Conservation (phyloP, 441 rosid species). For the Bruguiera hainesii region DNA sequence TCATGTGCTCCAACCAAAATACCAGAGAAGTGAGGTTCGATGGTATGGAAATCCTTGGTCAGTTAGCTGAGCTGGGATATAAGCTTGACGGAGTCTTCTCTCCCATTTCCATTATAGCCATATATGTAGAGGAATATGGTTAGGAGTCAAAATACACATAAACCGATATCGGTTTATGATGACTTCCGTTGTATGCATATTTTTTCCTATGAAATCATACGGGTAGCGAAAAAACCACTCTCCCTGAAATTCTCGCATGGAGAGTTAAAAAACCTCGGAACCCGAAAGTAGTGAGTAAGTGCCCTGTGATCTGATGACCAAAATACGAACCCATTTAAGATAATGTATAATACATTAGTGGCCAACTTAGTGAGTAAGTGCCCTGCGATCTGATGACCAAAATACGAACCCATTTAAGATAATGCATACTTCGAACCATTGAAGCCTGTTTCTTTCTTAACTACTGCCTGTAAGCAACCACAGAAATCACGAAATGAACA, state of each 20-base stretch:
- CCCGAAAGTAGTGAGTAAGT: neutral
- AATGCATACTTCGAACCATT: neutral
- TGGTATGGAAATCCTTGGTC: too few relatives aligned
- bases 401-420: neutral
- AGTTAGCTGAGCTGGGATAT: too few relatives aligned
- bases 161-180: neutral
- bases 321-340: too few relatives aligned
- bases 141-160: neutral
- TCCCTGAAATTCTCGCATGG: conserved; percentile 22
- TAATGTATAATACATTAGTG: conserved; percentile 7
- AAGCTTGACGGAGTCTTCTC: too few relatives aligned
- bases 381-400: neutral
- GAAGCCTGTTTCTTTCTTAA: too few relatives aligned
- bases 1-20: neutral
- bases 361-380: conserved; percentile 29
- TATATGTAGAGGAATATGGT: neutral
- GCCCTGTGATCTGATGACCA: too few relatives aligned
- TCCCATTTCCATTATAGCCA: too few relatives aligned
- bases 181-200: neutral
- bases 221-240: conserved; percentile 27
- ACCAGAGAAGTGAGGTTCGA: too few relatives aligned
- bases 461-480: too few relatives aligned
- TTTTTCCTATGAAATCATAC: conserved; percentile 7
- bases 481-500: too few relatives aligned
- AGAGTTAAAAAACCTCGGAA: conserved; percentile 9